Percentiles rank a stretch among this genome's conserved stretches.
phyloP scores from a whole-genome alignment of 2,329 filamentous ascomycete species.

The Colletotrichum filicis region DNA sequence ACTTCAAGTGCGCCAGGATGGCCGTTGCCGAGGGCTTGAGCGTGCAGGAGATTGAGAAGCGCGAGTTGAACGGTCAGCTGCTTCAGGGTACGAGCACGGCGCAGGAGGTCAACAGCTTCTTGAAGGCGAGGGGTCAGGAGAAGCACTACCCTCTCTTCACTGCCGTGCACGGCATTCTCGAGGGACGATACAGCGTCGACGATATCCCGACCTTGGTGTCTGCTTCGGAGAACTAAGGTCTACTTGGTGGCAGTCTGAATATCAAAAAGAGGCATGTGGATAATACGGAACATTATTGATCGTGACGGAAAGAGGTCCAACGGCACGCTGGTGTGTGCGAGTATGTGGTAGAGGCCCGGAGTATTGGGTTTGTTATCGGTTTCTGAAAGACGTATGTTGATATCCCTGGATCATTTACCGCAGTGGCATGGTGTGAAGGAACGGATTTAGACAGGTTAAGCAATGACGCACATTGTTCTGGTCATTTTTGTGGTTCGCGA shows the following conservation, averaged over 20 bases:
- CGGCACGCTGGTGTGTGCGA: background rate
- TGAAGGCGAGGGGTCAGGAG: constrained; percentile 82
- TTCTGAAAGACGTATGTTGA: constrained; percentile 14
- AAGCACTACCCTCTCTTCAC: constrained; percentile 92
- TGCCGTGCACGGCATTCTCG: constrained; percentile 83
- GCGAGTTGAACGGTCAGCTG: constrained; percentile 95
- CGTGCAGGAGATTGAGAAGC: constrained; percentile 88
- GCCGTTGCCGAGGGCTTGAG: constrained; percentile 81
- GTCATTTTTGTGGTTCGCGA: background rate
- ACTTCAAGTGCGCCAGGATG: constrained; percentile 93
- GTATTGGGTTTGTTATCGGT: constrained; percentile 3
- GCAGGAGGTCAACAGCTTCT: constrained; percentile 88
- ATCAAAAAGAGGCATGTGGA: background rate
- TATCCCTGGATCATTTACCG: constrained; percentile 33
- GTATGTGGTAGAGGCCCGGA: background rate
- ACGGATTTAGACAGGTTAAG: constrained; percentile 19
- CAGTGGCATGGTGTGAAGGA: constrained; percentile 24
- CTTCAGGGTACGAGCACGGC: constrained; percentile 94
- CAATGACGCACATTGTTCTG: background rate
- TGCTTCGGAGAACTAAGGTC: constrained; percentile 41
- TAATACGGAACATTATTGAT: constrained; percentile 1
- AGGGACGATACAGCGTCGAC: constrained; percentile 79
- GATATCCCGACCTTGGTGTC: constrained; percentile 79
- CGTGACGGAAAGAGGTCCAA: background rate
- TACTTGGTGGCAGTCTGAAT: background rate